phyloP scores from a whole-genome alignment of 164 flowering plant genomes.

The Vitis riparia region DNA sequence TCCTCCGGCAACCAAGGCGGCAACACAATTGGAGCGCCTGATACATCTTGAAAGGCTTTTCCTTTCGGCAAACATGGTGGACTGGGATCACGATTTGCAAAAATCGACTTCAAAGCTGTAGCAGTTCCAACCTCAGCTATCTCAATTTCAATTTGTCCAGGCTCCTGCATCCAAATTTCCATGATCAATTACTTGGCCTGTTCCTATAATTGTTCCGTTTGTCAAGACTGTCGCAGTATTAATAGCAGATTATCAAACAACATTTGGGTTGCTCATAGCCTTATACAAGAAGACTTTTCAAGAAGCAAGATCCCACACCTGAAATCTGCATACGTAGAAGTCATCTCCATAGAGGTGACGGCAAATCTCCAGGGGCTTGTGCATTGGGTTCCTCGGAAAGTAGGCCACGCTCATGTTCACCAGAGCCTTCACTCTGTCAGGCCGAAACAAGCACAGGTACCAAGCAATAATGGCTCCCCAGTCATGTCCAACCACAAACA shows the following conservation, averaged over 20 bases:
- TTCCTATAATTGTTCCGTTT: background rate
- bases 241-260: no score
- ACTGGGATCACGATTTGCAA: conserved; percentile 29
- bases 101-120: conserved; percentile 27
- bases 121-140: conserved; percentile 31
- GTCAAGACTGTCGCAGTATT: no score
- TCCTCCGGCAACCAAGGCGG: conserved; percentile 39
- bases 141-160: conserved; percentile 39
- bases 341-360: conserved; percentile 62
- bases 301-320: conserved; percentile 35
- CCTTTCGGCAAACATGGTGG: conserved; percentile 47
- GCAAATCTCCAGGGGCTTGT: conserved; percentile 34
- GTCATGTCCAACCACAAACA: conserved; percentile 80
- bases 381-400: conserved; percentile 43
- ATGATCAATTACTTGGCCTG: background rate
- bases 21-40: conserved; percentile 15
- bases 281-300: no score
- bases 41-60: conserved; percentile 17
- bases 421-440: conserved; percentile 83
- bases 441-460: conserved; percentile 61
- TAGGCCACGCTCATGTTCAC: conserved; percentile 61
- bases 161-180: conserved; percentile 27
- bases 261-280: no score
- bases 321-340: conserved; percentile 71
- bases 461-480: conserved; percentile 82